phyloP scores from a whole-genome alignment of 148 eudicot genomes.

The Diospyros kaki region DNA sequence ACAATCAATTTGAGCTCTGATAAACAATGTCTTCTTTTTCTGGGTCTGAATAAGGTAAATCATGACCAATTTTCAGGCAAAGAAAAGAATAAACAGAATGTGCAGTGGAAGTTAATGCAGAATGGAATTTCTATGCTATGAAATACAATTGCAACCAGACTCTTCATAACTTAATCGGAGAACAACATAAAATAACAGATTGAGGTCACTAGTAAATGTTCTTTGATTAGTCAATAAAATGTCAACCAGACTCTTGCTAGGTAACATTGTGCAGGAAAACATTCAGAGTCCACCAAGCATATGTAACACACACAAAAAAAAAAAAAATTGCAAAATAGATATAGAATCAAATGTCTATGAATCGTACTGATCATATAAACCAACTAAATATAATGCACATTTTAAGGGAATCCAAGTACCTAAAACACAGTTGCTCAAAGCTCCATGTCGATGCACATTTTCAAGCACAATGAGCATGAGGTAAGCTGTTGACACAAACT shows the following conservation, averaged over 20 bases:
- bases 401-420: slow-evolving; percentile 27
- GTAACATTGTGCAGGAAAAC: too few species aligned
- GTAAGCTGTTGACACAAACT: slow-evolving; percentile 43
- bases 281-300: neutral
- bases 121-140: neutral
- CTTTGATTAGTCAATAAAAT: too few species aligned
- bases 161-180: too few species aligned
- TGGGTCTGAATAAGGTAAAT: too few species aligned
- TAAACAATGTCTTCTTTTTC: too few species aligned
- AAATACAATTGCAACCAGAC: neutral
- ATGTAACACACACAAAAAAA: neutral
- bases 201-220: neutral
- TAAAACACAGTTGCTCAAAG: slow-evolving; percentile 35
- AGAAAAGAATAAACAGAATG: neutral
- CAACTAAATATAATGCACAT: neutral
- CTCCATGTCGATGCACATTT: slow-evolving; percentile 19
- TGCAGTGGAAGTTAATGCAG: neutral
- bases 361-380: neutral
- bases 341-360: neutral
- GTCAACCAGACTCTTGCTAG: too few species aligned
- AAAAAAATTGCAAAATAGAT: neutral
- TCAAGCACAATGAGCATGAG: slow-evolving; percentile 34
- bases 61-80: too few species aligned
- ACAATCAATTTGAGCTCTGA: too few species aligned
- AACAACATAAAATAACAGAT: neutral